These are phyloP conservation scores for Leucogyrophana mollusca DNA, from an alignment of 768 basidiomycete genomes.

Conservation along the genomic window DNA sequence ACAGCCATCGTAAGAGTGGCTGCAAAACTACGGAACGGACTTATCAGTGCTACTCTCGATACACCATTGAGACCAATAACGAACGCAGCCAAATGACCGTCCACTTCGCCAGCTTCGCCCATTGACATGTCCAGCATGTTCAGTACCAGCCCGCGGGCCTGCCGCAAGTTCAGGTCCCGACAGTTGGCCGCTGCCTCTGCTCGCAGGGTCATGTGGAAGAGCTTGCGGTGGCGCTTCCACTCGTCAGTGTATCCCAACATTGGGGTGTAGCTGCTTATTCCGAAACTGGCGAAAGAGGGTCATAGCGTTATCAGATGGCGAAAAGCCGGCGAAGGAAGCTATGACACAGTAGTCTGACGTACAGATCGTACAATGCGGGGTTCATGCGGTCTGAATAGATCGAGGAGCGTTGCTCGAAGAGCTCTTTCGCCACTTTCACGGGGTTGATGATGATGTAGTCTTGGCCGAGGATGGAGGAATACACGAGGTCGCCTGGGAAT, in stretches of 20 bases:
- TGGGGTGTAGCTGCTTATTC: slow-evolving; percentile 5
- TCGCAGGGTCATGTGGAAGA: slow-evolving; percentile 11
- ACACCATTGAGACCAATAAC: not conserved
- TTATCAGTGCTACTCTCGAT: not conserved
- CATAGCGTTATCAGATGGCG: not conserved
- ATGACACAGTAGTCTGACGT: slow-evolving; percentile 4
- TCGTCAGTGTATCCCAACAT: slow-evolving; percentile 13
- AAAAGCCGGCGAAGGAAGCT: not conserved
- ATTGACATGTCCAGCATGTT: not conserved
- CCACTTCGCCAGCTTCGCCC: not conserved
- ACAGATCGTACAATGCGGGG: slow-evolving; percentile 7
- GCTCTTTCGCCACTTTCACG: slow-evolving; percentile 8
- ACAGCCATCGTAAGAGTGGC: not conserved
- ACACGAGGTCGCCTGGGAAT: slow-evolving; percentile 8
- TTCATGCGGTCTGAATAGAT: too few relatives aligned
- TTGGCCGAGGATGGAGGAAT: slow-evolving; percentile 6
- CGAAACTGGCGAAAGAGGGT: slow-evolving; percentile 1
- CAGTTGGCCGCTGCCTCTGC: slow-evolving; percentile 4
- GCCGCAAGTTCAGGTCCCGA: slow-evolving; percentile 2
- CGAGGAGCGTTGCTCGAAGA: slow-evolving; percentile 12
- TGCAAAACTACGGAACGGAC: not conserved
- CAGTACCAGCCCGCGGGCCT: not conserved
- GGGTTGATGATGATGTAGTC: slow-evolving; percentile 10
- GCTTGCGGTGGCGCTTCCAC: slow-evolving; percentile 15
- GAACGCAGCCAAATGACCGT: slow-evolving; percentile 2